A percentile compares a stretch with the other conserved stretches of the same genome.
These are phyloP conservation scores for Fragaria ananassa DNA, from an alignment of 306 rosid species.

Conservation along the genomic window DNA sequence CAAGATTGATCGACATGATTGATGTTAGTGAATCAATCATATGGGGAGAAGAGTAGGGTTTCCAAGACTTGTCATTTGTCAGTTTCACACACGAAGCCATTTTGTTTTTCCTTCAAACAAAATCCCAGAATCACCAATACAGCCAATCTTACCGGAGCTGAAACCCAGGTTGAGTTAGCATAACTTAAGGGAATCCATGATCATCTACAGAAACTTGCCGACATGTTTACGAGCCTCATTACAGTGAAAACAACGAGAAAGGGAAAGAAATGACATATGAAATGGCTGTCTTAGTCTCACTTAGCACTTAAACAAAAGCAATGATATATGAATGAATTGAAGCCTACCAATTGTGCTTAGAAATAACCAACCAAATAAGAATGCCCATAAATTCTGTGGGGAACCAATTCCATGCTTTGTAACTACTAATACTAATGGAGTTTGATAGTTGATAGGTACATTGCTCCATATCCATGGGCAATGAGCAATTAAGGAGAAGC, in stretches of 20 bases:
- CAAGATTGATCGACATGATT: neutral
- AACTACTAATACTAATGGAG: neutral
- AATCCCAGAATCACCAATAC: neutral
- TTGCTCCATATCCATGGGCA: slow-evolving; percentile 7
- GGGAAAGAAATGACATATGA: neutral
- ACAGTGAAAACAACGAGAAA: neutral
- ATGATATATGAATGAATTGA: neutral
- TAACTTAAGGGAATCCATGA: neutral
- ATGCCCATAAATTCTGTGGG: slow-evolving; percentile 18
- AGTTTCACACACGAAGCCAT: slow-evolving; percentile 6
- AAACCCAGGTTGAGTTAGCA: slow-evolving; percentile 10
- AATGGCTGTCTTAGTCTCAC: neutral
- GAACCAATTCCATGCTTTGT: neutral
- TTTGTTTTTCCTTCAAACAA: neutral
- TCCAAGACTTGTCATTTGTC: slow-evolving; percentile 1
- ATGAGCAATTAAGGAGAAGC: slow-evolving; percentile 10
- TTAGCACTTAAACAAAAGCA: neutral
- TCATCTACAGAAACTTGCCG: neutral
- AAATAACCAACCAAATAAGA: neutral
- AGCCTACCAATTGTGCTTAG: neutral
- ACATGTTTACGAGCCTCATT: neutral
- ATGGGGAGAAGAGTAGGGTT: neutral
- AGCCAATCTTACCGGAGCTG: neutral
- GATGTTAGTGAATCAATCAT: neutral
- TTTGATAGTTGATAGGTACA: slow-evolving; percentile 19